phyloP scores from a whole-genome alignment of 805 yeast genomes.

The Lachancea cidri region DNA sequence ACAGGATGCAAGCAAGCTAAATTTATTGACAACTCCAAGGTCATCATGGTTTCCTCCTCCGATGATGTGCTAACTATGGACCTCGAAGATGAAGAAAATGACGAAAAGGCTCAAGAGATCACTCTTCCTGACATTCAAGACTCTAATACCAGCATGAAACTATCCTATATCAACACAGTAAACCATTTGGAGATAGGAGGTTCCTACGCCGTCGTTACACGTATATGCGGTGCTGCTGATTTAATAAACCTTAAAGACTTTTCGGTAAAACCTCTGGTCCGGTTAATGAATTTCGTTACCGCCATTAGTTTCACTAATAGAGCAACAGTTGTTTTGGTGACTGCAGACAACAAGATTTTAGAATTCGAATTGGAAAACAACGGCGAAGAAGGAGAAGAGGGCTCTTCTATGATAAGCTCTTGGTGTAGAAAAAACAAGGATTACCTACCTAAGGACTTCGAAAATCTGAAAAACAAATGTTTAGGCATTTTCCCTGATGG shows the following conservation, averaged over 20 bases:
- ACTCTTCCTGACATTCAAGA: slow-evolving; percentile 38
- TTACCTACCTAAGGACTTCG: slow-evolving; percentile 61
- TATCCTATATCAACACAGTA: slow-evolving; percentile 47
- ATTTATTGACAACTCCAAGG: slow-evolving; percentile 42
- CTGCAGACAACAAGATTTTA: slow-evolving; percentile 68
- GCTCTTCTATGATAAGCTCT: slow-evolving; percentile 44
- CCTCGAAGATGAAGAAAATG: slow-evolving; percentile 37
- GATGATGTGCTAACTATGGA: slow-evolving; percentile 51
- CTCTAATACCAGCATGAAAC: slow-evolving; percentile 29
- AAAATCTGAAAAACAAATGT: slow-evolving; percentile 57
- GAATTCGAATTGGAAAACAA: slow-evolving; percentile 47
- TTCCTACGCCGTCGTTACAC: slow-evolving; percentile 52
- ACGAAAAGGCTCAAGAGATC: slow-evolving; percentile 34
- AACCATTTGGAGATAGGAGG: slow-evolving; percentile 47
- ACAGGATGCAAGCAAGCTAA: slow-evolving; percentile 53
- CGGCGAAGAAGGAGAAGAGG: slow-evolving; percentile 9
- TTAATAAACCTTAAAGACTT: slow-evolving; percentile 29
- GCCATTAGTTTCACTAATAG: slow-evolving; percentile 50
- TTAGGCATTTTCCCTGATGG: slow-evolving; percentile 60
- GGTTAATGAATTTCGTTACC: slow-evolving; percentile 55
- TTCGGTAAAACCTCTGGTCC: slow-evolving; percentile 43
- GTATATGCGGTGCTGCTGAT: slow-evolving; percentile 65
- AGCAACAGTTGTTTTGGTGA: slow-evolving; percentile 54
- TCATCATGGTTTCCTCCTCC: slow-evolving; percentile 53
- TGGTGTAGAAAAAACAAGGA: slow-evolving; percentile 84